A percentile compares a stretch with the other conserved stretches of the same genome.
These are phyloP conservation scores for Mrakia hoshinonis DNA, from an alignment of 768 basidiomycete genomes.

Conservation along the genomic window DNA sequence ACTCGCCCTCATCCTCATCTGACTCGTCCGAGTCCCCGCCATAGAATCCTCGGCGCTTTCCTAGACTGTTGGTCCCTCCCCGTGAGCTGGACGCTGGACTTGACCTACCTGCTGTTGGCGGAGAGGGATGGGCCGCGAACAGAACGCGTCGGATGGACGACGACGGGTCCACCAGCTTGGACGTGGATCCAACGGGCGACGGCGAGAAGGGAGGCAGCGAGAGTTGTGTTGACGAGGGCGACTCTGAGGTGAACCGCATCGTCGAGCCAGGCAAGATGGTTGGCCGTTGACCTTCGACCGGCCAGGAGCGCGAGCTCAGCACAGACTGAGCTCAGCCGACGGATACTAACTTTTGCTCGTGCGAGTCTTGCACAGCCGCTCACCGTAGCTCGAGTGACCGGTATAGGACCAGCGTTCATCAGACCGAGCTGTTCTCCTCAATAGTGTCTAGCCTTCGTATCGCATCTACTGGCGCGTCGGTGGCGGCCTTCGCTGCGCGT, in stretches of 20 bases:
- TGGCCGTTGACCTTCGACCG: too few relatives aligned
- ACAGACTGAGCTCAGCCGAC: background rate
- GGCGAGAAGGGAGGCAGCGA: constrained; percentile 1
- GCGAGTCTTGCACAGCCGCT: too few relatives aligned
- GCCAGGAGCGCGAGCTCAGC: background rate
- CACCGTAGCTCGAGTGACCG: too few relatives aligned
- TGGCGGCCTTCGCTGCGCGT: too few relatives aligned
- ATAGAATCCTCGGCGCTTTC: background rate
- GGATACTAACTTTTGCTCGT: too few relatives aligned
- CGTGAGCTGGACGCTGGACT: background rate
- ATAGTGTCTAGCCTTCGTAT: too few relatives aligned
- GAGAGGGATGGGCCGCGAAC: background rate
- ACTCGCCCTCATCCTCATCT: background rate
- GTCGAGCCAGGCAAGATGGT: too few relatives aligned
- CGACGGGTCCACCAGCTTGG: background rate
- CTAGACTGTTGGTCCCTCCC: background rate
- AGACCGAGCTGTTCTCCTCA: too few relatives aligned
- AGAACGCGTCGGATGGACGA: constrained; percentile 19
- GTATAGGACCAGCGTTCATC: too few relatives aligned
- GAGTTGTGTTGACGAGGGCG: background rate
- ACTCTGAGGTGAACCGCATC: background rate
- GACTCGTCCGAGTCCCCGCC: constrained; percentile 6
- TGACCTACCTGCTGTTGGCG: background rate
- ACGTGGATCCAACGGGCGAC: background rate
- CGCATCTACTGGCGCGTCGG: too few relatives aligned